A percentile compares a stretch with the other conserved stretches of the same genome.
Conservation (phyloP, 1,139 yeast genomes). For the Blastobotrys raffinosifermentans region DNA sequence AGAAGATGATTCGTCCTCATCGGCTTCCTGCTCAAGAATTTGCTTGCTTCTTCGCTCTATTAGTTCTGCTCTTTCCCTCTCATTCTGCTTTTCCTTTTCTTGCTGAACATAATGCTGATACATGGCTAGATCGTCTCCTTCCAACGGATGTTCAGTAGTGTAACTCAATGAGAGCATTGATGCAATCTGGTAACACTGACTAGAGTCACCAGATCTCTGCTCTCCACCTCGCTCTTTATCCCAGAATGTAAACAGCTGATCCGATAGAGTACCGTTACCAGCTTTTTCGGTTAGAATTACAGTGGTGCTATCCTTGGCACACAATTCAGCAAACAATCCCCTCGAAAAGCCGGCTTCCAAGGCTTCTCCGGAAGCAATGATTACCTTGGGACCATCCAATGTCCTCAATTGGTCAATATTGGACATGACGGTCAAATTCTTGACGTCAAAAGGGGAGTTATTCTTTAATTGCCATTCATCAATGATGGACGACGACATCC, state of each 20-base stretch:
- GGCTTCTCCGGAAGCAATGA: conserved; percentile 73
- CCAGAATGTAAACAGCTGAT: conserved; percentile 56
- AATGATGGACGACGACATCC: conserved; percentile 82
- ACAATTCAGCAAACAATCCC: conserved; percentile 50
- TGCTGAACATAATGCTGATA: conserved; percentile 33
- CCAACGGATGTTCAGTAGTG: conserved; percentile 26
- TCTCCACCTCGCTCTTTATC: conserved; percentile 18
- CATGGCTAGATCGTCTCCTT: conserved; percentile 32
- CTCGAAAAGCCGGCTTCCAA: conserved; percentile 61
- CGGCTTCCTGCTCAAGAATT: conserved; percentile 45
- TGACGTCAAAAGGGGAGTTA: conserved; percentile 60
- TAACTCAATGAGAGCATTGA: conserved; percentile 21
- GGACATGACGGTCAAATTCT: conserved; percentile 47
- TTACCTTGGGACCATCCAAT: conserved; percentile 67
- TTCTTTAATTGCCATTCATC: conserved; percentile 76
- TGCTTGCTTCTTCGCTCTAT: conserved; percentile 52
- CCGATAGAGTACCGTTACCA: conserved; percentile 37
- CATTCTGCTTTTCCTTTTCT: conserved; percentile 45
- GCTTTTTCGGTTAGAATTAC: conserved; percentile 68
- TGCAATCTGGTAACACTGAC: not conserved
- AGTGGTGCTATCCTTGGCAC: conserved; percentile 61
- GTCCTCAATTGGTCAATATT: conserved; percentile 53
- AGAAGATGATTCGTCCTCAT: conserved; percentile 21
- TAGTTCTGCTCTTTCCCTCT: conserved; percentile 48
- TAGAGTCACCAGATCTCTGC: conserved; percentile 4